Evolutionary conservation across 306 rosid genomes (phyloP), one percentile per base, ranked within the genome.

Genomic region (Glycine soja): DNA sequence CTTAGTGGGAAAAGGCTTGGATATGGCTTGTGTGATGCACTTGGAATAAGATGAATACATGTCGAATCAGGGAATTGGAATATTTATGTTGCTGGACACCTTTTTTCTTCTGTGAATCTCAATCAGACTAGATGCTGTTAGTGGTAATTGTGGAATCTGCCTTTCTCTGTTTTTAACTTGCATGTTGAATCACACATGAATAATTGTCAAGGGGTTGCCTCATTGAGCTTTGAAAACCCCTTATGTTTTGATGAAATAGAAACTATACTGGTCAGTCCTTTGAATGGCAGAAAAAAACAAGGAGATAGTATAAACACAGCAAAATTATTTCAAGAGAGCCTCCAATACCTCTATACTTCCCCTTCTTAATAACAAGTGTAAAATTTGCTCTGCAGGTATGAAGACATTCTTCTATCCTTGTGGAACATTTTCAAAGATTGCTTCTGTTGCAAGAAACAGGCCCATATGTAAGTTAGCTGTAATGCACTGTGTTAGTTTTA

Each of bases 321-420:
- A 4, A 64, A 63, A 30, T 62, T 38, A 52, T 54, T 57, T 11
- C 30, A n/a, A 18, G 68, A 63, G 51, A 53, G 63, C 62, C 59
- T 54, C 18, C 45, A 43, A n/a, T 79, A 13, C 53, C n/a, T 73
- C 68, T 36, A 65, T 66, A 66, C 16, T 32, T 11, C 80, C 76
- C 74, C 10, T 79, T 63, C 57, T 70, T 78, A 83, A 32, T 57
- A 14, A 30, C 81, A 38, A 51, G 10, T 46, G 6, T 69, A 30
- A 15, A 15, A 70, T 53, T 75, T 74, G 34, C 16, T 70, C 72
- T 84, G 85, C 97, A 96, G 98, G 99, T 85, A 66, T 89, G 80
- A 93, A 86, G 92, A 96, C 99, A 24, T 88, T 87, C 86, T 93
- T 92, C 90, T 96, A 74, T 77, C 99, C 99, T 81, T 96, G 99